Evolutionary conservation across 2,329 filamentous ascomycete genomes (phyloP).

Genomic region (Apiospora rasikravindrae): DNA sequence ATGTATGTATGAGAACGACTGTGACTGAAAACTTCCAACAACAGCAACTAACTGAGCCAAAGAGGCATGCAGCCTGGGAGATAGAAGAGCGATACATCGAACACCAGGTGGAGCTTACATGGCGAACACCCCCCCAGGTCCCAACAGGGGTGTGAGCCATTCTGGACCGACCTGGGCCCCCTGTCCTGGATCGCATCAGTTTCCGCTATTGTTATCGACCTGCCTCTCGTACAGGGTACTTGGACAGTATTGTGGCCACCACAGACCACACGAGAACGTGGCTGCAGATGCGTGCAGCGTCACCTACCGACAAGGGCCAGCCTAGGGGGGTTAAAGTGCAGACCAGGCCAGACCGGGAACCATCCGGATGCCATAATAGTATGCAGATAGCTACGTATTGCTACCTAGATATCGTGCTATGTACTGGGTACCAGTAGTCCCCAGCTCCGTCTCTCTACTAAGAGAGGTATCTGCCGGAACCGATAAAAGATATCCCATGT

Average conservation of each 20-base stretch:
- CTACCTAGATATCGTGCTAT: neutral
- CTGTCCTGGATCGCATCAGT: neutral
- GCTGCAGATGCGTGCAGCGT: neutral
- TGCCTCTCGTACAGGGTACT: constrained; percentile 7
- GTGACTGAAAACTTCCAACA: neutral
- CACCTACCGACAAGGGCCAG: neutral
- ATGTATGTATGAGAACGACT: neutral
- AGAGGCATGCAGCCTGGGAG: neutral
- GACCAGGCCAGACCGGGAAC: constrained; percentile 11
- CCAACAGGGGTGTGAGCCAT: neutral
- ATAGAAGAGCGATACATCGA: constrained; percentile 3
- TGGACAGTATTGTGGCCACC: neutral
- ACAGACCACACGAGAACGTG: constrained; percentile 11
- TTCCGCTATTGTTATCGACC: neutral
- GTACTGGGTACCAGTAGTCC: neutral
- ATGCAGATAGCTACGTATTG: neutral
- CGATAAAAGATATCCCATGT: neutral
- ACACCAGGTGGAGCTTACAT: constrained; percentile 4
- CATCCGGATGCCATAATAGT: neutral
- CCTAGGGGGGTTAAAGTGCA: neutral
- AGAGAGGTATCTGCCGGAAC: neutral
- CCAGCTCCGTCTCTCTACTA: neutral
- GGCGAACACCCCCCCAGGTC: neutral
- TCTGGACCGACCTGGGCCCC: constrained; percentile 3
- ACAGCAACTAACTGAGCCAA: neutral